Evolutionary conservation across 495 filamentous ascomycete species (phyloP), one percentile per base, ranked within the genome.

Genomic region (Penicillium lagena): DNA sequence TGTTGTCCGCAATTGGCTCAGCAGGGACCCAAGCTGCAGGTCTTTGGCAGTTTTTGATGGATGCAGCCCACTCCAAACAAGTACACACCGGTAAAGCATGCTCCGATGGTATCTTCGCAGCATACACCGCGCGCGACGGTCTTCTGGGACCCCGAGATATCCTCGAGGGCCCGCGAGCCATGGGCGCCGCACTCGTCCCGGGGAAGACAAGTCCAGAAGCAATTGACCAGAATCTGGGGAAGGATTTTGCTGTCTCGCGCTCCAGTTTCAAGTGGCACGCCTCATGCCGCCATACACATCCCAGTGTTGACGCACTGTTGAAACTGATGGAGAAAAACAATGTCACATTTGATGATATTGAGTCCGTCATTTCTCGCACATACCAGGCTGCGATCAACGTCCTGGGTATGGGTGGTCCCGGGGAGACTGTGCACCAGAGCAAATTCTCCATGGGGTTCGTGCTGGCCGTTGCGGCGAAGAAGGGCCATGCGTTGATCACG

Each of bases 391-490:
- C 61, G 7, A 33, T 67, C 2, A 52, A 64, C 35, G 63, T 67
- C 15, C 50, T 67, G 2, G 54, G 59, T 4, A 42, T 67, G 2
- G 58, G 54, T 35, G 63, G 59, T 9, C 35, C 37, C 9, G 56
- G 56, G 1, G 56, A 64, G 36, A 67, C 63, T 10, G 63, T 67
- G 12, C 63, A 67, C 17, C 63, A 67, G 34, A 67, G 63, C 43
- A 67, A 67, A 42, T 67, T 67, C 45, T 59, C 56, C 2, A 67
- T 67, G 63, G 63, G 63, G 11, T 67, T 67, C 52, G 63, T 67
- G n/a, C 48, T 67, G 9, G 63, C 61, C 9, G 49, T 67, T 29
- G 54, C 59, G 29, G 63, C 63, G 9, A 67, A 63, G 45, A 63
- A 63, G 29, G 59, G 61, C 3, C 56, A 58, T 29, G 63, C 63